phyloP scores from a whole-genome alignment of 1,139 yeast species.

The Sugiyamaella castrensis region DNA sequence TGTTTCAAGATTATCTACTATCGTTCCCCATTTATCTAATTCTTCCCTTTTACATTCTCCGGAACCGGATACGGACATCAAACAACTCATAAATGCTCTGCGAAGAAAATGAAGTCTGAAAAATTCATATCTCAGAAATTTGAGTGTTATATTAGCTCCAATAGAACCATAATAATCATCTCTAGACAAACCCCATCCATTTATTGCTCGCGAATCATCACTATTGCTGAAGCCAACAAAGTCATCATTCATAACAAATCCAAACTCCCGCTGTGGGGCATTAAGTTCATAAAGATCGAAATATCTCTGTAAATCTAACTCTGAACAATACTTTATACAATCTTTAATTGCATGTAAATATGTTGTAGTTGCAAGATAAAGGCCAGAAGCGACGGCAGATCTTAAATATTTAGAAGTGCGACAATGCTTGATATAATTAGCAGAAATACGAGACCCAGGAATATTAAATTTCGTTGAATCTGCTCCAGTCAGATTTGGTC shows the following conservation, averaged over 20 bases:
- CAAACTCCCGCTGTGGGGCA: slow-evolving; percentile 21
- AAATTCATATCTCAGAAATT: slow-evolving; percentile 33
- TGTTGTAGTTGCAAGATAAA: slow-evolving; percentile 31
- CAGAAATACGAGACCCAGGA: slow-evolving; percentile 20
- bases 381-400: slow-evolving; percentile 33
- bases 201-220: background rate
- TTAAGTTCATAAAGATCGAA: slow-evolving; percentile 42
- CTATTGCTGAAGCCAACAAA: slow-evolving; percentile 22
- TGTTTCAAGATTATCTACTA: slow-evolving; percentile 32
- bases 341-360: slow-evolving; percentile 31
- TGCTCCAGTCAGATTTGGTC: slow-evolving; percentile 28
- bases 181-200: background rate
- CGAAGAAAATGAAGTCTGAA: slow-evolving; percentile 40
- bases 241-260: slow-evolving; percentile 22
- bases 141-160: slow-evolving; percentile 32
- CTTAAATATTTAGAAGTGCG: slow-evolving; percentile 32
- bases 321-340: slow-evolving; percentile 33
- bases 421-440: slow-evolving; percentile 13
- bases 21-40: slow-evolving; percentile 34
- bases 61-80: slow-evolving; percentile 39
- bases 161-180: slow-evolving; percentile 28
- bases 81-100: slow-evolving; percentile 42
- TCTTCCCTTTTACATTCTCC: slow-evolving; percentile 31
- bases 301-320: slow-evolving; percentile 41
- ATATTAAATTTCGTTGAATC: no score